Base-by-base conservation (phyloP, 1,284 basidiomycete genomes). In the Leccinum pachyderme region DNA sequence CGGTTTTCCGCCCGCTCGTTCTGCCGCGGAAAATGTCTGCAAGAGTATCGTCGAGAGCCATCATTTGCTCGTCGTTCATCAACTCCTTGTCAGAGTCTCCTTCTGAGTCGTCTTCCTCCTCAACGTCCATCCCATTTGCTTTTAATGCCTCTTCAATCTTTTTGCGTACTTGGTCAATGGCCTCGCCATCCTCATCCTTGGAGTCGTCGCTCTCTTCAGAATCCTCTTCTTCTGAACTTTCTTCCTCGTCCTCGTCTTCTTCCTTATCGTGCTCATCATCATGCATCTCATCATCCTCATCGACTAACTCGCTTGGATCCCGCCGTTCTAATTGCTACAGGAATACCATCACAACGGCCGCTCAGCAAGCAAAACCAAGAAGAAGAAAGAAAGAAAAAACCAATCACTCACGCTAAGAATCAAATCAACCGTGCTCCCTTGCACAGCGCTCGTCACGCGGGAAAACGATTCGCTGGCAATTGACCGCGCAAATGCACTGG, bases 11-110 rank as follows among this genome's bases (percentile, higher is more conserved):
- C 56, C 82, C 83, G 50, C 77, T 78, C n/a, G 79, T 73, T 54
- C 85, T 84, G 47, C 82, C 77, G 60, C 83, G 83, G 83, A 99
- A 98, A 37, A 95, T 89, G 55, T 89, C 85, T 5, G 93, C 92
- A 6, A 99, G 83, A 67, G 97, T 92, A 58, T 93, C 91, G 68
- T 99, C 96, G 44, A 98, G 83, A 48, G 90, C 89, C 79, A 98
- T 86, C 96, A 98, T 99, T 75, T 98, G 93, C 46, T 98, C 95
- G 67, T 98, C 96, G 67, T 95, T 90, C 86, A 95, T 89, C 27
- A 87, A 75, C 45, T 90, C 88, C 62, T 90, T 87, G 62, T 89
- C 84, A 44, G 77, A 77, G 13, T 62, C 59, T n/a, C 57, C 68
- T 22, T 71, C 77, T 1, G 75, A 75, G n/a, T 73, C 71, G 7